A percentile compares a stretch with the other conserved stretches of the same genome.
Conservation (phyloP, 148 eudicot species). For the Chenopodium quinoa region DNA sequence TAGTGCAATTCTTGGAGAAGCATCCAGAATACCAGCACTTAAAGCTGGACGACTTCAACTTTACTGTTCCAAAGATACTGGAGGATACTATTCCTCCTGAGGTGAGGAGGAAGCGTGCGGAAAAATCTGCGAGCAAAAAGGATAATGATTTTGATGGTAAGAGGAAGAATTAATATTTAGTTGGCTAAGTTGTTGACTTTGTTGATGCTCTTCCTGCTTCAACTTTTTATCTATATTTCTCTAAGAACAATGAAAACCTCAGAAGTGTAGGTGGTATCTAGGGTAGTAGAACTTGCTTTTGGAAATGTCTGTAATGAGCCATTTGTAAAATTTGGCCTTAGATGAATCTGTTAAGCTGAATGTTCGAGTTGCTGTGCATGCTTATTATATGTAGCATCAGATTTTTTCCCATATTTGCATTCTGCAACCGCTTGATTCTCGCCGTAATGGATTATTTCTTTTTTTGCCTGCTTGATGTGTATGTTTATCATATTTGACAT, state of each 20-base stretch:
- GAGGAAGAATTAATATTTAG: constrained; percentile 12
- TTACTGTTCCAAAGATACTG: constrained; percentile 52
- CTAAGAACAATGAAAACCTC: background rate
- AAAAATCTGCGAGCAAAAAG: constrained; percentile 24
- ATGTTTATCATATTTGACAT: too few species aligned
- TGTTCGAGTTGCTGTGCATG: background rate
- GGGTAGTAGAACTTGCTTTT: constrained; percentile 3
- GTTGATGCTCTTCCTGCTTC: background rate
- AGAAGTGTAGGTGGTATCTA: background rate
- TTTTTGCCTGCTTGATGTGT: too few species aligned
- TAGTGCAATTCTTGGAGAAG: constrained; percentile 39
- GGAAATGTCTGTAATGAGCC: background rate
- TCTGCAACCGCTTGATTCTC: too few species aligned
- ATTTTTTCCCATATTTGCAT: too few species aligned
- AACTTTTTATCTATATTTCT: background rate
- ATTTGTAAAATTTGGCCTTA: background rate
- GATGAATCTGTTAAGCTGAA: background rate
- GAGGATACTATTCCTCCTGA: constrained; percentile 47
- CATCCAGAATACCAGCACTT: constrained; percentile 41
- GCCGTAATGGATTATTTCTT: too few species aligned
- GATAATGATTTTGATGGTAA: constrained; percentile 15
- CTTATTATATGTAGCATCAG: background rate
- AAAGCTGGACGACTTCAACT: constrained; percentile 46
- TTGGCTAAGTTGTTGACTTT: background rate
- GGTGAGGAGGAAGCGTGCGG: constrained; percentile 26